These are phyloP conservation scores for Piloderma croceum DNA, from an alignment of 768 basidiomycete species.

Conservation along the genomic window DNA sequence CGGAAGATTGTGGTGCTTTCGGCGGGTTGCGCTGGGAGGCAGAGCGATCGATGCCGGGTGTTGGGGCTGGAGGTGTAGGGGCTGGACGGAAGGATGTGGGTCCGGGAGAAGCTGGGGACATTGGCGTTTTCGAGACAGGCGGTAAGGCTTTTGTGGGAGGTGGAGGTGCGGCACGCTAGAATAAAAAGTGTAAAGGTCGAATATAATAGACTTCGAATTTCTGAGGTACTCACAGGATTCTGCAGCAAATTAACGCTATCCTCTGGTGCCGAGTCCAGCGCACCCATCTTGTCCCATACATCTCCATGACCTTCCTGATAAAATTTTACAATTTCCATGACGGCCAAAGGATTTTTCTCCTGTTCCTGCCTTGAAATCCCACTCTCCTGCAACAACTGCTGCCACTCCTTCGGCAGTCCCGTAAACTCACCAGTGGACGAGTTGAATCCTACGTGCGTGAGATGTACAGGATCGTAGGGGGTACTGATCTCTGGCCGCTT, in stretches of 20 bases:
- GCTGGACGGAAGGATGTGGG: constrained; percentile 36
- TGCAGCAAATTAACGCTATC: too few species aligned
- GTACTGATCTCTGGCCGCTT: constrained; percentile 92
- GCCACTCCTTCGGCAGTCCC: constrained; percentile 98
- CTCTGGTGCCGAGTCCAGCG: constrained; percentile 33
- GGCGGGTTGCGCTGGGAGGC: constrained; percentile 75
- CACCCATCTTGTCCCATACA: constrained; percentile 83
- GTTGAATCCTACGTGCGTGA: constrained; percentile 99
- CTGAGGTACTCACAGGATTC: constrained; percentile 10
- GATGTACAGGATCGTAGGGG: constrained; percentile 97
- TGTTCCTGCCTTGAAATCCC: constrained; percentile 93
- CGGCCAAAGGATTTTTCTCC: constrained; percentile 95
- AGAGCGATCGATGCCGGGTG: constrained; percentile 66
- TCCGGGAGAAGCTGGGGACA: constrained; percentile 8
- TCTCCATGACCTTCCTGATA: constrained; percentile 85
- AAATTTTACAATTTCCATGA: constrained; percentile 98
- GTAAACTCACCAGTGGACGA: constrained; percentile 98
- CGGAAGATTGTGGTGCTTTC: constrained; percentile 34
- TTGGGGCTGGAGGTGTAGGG: constrained; percentile 39
- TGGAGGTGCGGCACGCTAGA: constrained; percentile 34
- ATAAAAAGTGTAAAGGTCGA: constrained; percentile 35
- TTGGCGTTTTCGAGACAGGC: too few species aligned
- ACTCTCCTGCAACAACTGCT: constrained; percentile 90
- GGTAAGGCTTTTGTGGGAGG: constrained; percentile 36
- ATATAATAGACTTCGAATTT: constrained; percentile 53